A percentile compares a stretch with the other conserved stretches of the same genome.
Evolutionary conservation across 2,329 filamentous ascomycete genomes (phyloP).

Genomic region (Ophiostoma sp.): DNA sequence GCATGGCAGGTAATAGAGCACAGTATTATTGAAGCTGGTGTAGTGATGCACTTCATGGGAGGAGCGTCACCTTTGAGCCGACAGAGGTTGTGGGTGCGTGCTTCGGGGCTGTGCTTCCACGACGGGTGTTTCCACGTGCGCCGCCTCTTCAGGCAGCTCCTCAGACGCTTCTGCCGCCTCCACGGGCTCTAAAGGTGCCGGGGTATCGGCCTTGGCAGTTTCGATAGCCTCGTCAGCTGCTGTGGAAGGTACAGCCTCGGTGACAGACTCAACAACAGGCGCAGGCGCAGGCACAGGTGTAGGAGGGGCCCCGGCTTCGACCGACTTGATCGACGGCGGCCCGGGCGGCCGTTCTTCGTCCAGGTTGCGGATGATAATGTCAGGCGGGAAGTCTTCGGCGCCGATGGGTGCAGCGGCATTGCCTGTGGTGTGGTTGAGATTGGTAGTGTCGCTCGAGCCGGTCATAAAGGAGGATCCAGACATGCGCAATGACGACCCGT

Average conservation of each 20-base stretch:
- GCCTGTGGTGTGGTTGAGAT: slow-evolving; percentile 12
- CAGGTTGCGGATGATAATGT: slow-evolving; percentile 24
- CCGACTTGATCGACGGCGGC: not conserved
- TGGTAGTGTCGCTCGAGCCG: slow-evolving; percentile 20
- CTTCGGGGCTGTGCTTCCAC: not conserved
- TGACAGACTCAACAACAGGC: not conserved
- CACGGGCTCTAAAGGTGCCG: not conserved
- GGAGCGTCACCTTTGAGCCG: not conserved
- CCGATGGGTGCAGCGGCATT: slow-evolving; percentile 1
- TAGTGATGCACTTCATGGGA: not conserved
- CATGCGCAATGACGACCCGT: slow-evolving; percentile 25
- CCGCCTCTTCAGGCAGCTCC: not conserved
- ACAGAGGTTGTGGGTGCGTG: not conserved
- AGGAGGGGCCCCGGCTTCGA: not conserved
- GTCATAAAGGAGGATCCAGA: slow-evolving; percentile 26
- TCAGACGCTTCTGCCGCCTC: not conserved
- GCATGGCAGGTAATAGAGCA: not conserved
- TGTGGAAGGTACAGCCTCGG: no score
- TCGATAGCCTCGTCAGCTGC: not conserved
- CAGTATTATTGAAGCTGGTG: not conserved
- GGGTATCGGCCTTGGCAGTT: not conserved
- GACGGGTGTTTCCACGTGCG: not conserved
- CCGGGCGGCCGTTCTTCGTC: slow-evolving; percentile 21
- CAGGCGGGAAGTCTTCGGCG: slow-evolving; percentile 20
- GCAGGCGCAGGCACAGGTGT: not conserved